Base-by-base conservation (phyloP, 805 yeast species). In the Candida ipomoeae region DNA sequence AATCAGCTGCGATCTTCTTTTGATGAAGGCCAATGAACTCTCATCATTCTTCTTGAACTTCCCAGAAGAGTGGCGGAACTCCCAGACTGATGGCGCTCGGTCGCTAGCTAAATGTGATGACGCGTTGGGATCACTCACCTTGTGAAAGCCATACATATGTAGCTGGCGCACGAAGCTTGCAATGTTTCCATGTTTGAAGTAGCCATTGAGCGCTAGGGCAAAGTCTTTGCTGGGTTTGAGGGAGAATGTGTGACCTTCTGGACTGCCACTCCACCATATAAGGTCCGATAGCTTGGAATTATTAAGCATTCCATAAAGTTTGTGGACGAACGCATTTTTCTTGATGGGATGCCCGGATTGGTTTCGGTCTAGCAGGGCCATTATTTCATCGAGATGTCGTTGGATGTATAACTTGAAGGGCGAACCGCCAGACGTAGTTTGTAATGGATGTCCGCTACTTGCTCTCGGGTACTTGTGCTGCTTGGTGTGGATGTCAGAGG, bases 131-230 rank as follows among this genome's bases (percentile, higher is more conserved):
- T 79, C 83, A 53, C 71, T 79, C 7, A 87, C 84, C 69, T 91
- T 90, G 67, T 91, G 97, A 71, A 91, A 90, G 1, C 97, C 97
- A 65, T 90, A 90, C 97, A 91, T 92, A 72, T 92, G 96, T 42
- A 91, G 73, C 68, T 92, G 97, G 43, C 97, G 81, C 34, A 92
- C 96, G 71, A 92, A 92, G 53, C 92, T 84, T 21, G 96, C 89
- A 29, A 91, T 89, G 63, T 92, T 92, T 3, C 96, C 95, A 70
- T 91, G 97, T 65, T 92, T 92, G 75, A 92, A 91, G 65, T 87
- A 90, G 43, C 76, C 75, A n/a, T 86, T 82, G 45, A 86, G 63
- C 1, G 80, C 79, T 37, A 71, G 69, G 10, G 85, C 81, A 63
- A 84, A 84, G 54, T 82, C 85, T 29, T 81, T 73, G 15, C 83